phyloP scores from a whole-genome alignment of 345 rosid genomes.

The Dipteronia dyeriana region DNA sequence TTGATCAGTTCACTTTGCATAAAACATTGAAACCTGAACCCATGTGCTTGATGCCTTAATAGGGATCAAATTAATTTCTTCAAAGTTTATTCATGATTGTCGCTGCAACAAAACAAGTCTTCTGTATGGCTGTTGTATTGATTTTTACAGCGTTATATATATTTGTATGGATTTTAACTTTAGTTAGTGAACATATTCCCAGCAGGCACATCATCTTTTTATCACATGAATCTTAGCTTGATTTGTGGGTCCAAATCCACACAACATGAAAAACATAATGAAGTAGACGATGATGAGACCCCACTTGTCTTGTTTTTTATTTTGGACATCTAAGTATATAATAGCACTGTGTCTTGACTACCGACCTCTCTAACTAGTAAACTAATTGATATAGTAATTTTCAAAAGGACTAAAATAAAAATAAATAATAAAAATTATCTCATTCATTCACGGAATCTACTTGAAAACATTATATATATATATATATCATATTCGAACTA shows the following conservation, averaged over 20 bases:
- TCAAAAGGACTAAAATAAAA: neutral
- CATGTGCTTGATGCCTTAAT: slow-evolving; percentile 11
- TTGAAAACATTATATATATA: neutral
- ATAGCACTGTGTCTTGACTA: neutral
- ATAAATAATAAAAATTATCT: too few species aligned
- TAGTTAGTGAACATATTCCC: neutral
- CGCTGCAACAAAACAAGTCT: neutral
- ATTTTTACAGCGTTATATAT: too few species aligned
- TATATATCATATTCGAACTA: neutral
- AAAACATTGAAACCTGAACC: slow-evolving; percentile 11
- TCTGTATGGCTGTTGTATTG: neutral
- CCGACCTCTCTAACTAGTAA: neutral
- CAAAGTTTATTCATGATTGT: neutral
- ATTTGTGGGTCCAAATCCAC: neutral
- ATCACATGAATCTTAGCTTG: slow-evolving; percentile 2
- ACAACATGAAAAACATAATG: neutral
- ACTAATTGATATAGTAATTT: neutral
- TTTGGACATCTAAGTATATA: neutral
- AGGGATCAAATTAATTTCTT: neutral
- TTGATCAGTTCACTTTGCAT: too few species aligned
- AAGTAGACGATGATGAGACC: neutral
- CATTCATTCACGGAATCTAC: slow-evolving; percentile 3
- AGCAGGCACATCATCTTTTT: neutral
- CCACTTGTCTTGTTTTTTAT: slow-evolving; percentile 5
- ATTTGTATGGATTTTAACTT: too few species aligned